Percentiles rank a stretch among this genome's conserved stretches.
Evolutionary conservation across 1,139 yeast species (phyloP).

Genomic region (Zygoascus meyerae): DNA sequence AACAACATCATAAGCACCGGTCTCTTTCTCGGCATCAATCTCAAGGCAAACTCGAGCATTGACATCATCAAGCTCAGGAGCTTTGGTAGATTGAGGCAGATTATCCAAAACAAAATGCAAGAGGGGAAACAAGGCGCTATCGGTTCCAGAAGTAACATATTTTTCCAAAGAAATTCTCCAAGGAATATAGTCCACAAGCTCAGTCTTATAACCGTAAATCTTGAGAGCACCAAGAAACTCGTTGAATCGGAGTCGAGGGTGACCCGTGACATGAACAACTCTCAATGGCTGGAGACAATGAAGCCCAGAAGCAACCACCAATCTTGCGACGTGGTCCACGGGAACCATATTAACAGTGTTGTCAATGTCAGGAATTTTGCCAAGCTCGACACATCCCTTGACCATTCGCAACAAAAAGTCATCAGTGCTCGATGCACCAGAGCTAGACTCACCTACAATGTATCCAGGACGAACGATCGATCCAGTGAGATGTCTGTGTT

Average conservation of each 20-base stretch:
- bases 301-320: slow-evolving; percentile 76
- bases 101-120: slow-evolving; percentile 91
- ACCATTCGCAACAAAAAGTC: slow-evolving; percentile 91
- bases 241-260: slow-evolving; percentile 80
- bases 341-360: slow-evolving; percentile 96
- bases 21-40: slow-evolving; percentile 51
- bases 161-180: slow-evolving; percentile 78
- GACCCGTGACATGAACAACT: slow-evolving; percentile 92
- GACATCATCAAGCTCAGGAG: slow-evolving; percentile 88
- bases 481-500: slow-evolving; percentile 70
- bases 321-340: slow-evolving; percentile 94
- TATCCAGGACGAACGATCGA: slow-evolving; percentile 94
- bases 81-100: slow-evolving; percentile 83
- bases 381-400: slow-evolving; percentile 89
- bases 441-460: slow-evolving; percentile 75
- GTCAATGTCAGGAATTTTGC: slow-evolving; percentile 74
- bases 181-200: slow-evolving; percentile 57
- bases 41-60: slow-evolving; percentile 65
- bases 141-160: slow-evolving; percentile 66
- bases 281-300: slow-evolving; percentile 53
- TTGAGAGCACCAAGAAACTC: slow-evolving; percentile 63
- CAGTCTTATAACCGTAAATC: slow-evolving; percentile 65
- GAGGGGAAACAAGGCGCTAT: slow-evolving; percentile 86
- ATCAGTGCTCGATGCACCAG: slow-evolving; percentile 90
- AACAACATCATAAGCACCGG: slow-evolving; percentile 42